These are phyloP conservation scores for Mycena citricolor DNA, from an alignment of 1,284 basidiomycete genomes.

Conservation along the genomic window DNA sequence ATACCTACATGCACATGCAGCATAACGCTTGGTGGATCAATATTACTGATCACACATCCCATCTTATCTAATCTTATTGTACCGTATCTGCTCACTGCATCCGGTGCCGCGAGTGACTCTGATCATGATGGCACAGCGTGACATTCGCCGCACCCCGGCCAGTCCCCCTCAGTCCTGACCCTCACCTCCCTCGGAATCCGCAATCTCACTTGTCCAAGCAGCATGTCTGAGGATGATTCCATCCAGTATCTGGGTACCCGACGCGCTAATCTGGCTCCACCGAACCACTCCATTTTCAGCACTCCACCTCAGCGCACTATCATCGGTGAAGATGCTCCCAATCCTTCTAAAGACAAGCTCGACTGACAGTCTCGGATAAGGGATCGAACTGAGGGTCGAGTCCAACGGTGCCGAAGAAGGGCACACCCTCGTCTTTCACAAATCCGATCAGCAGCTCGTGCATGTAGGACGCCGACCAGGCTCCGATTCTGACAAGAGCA, in stretches of 20 bases:
- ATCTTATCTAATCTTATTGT: too few species aligned
- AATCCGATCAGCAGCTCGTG: slow-evolving; percentile 43
- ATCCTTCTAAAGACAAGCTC: background rate
- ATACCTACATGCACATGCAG: background rate
- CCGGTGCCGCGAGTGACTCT: too few species aligned
- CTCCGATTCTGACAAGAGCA: slow-evolving; percentile 34
- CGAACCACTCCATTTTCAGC: slow-evolving; percentile 12
- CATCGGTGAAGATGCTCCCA: slow-evolving; percentile 9
- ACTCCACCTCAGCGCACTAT: slow-evolving; percentile 14
- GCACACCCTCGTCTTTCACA: slow-evolving; percentile 43
- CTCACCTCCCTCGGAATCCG: slow-evolving; percentile 1
- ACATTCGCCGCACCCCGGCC: too few species aligned
- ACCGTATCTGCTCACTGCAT: too few species aligned
- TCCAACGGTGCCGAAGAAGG: slow-evolving; percentile 36
- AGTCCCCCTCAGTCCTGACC: too few species aligned
- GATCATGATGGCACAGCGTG: too few species aligned
- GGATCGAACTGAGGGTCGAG: slow-evolving; percentile 49
- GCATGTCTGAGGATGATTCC: slow-evolving; percentile 19
- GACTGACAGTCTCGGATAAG: slow-evolving; percentile 28
- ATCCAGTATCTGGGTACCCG: slow-evolving; percentile 19
- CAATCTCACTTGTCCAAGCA: background rate
- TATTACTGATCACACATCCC: too few species aligned
- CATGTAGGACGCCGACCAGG: slow-evolving; percentile 55
- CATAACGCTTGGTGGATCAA: too few species aligned
- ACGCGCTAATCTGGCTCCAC: slow-evolving; percentile 4